Conservation (phyloP, 768 basidiomycete species). For the Lactarius quietus region DNA sequence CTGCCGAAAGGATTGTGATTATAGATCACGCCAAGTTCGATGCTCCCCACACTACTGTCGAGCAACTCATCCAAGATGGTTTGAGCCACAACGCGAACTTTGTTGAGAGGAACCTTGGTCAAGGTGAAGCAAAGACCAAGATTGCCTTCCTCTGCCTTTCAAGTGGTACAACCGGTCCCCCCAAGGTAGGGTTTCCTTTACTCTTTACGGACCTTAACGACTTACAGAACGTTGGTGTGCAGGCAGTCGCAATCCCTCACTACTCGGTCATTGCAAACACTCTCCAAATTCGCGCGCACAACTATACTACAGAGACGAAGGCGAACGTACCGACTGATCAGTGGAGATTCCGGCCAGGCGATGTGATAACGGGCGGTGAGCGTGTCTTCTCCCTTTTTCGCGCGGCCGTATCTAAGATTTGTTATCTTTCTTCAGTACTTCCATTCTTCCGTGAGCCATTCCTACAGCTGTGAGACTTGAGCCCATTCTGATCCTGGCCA, state of each 20-base stretch:
- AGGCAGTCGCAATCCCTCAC: conserved; percentile 69
- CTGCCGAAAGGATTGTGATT: conserved; percentile 14
- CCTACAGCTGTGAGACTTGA: background rate
- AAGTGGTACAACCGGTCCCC: conserved; percentile 67
- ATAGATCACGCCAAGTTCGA: conserved; percentile 14
- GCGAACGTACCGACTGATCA: conserved; percentile 34
- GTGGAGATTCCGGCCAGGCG: conserved; percentile 49
- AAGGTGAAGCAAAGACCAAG: conserved; percentile 39
- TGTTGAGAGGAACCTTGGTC: conserved; percentile 14
- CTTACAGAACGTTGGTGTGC: conserved; percentile 24
- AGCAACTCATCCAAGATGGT: conserved; percentile 18
- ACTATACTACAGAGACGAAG: conserved; percentile 33
- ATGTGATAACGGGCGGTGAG: conserved; percentile 54
- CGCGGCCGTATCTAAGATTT: conserved; percentile 1
- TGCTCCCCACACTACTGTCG: conserved; percentile 11
- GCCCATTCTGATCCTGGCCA: background rate
- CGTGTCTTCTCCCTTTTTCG: background rate
- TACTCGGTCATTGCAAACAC: conserved; percentile 56
- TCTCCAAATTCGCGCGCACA: conserved; percentile 28
- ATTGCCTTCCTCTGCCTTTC: conserved; percentile 70
- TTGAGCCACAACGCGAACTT: conserved; percentile 12
- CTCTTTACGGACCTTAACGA: conserved; percentile 31
- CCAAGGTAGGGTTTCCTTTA: conserved; percentile 27
- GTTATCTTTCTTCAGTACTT: conserved; percentile 26
- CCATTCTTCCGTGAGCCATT: conserved; percentile 32